Conservation (phyloP, 2,329 filamentous ascomycete species). For the Fusarium sp. region DNA sequence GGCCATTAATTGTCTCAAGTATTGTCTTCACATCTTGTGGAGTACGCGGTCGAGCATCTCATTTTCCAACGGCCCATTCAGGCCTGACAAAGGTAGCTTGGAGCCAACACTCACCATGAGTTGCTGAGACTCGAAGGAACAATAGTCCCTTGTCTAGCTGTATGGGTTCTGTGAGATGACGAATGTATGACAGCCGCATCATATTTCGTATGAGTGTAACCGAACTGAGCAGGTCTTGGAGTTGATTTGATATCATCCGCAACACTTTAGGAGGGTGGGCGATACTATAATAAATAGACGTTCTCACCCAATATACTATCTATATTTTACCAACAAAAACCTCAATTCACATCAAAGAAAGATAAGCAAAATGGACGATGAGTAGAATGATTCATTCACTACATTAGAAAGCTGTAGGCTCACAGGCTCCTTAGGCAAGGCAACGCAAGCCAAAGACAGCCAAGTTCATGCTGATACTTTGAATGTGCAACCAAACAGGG, state of each 20-base stretch:
- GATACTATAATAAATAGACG: background rate
- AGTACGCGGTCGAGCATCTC: constrained; percentile 26
- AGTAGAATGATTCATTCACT: background rate
- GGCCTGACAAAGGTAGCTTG: background rate
- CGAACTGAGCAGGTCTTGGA: constrained; percentile 3
- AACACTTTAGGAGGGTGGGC: constrained; percentile 1
- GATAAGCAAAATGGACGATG: background rate
- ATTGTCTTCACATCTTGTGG: constrained; percentile 11
- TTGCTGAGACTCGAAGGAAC: constrained; percentile 3
- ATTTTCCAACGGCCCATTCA: constrained; percentile 1
- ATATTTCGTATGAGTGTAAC: constrained; percentile 27
- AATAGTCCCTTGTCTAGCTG: constrained; percentile 5
- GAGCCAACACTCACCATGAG: background rate
- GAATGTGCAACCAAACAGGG: constrained; percentile 31
- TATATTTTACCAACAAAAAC: background rate
- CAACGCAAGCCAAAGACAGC: background rate
- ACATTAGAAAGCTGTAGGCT: constrained; percentile 1
- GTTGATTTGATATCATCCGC: constrained; percentile 21
- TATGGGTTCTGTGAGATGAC: constrained; percentile 32
- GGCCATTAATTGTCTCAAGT: constrained; percentile 23
- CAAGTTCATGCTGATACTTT: constrained; percentile 5
- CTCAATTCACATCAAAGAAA: background rate
- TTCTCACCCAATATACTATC: constrained; percentile 10
- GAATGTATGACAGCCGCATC: constrained; percentile 33
- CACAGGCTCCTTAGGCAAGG: background rate